These are phyloP conservation scores for Fusarium subtropicale DNA, from an alignment of 2,329 filamentous ascomycete genomes.

Conservation along the genomic window DNA sequence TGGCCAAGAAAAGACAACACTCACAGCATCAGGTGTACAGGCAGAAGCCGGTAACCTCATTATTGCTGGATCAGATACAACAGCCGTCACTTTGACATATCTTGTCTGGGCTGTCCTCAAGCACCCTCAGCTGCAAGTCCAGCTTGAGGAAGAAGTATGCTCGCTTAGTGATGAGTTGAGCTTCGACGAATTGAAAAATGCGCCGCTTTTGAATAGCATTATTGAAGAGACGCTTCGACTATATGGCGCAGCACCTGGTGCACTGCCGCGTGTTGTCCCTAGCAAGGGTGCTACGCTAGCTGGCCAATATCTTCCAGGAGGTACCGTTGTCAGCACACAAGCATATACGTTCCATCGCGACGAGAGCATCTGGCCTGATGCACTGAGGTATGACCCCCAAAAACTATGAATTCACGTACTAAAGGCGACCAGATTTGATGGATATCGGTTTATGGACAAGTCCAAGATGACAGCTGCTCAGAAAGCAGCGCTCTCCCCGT, in stretches of 20 bases:
- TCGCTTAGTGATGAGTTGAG: not conserved
- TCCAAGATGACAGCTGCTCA: not conserved
- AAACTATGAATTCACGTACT: accelerated
- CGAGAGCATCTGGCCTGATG: not conserved
- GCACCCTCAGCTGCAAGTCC: not conserved
- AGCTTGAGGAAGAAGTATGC: conserved; percentile 9
- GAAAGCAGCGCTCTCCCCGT: conserved; percentile 6
- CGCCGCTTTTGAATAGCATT: conserved; percentile 15
- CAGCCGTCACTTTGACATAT: conserved; percentile 26
- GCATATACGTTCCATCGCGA: conserved; percentile 26
- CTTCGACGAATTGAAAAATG: conserved; percentile 1
- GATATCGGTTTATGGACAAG: conserved; percentile 1
- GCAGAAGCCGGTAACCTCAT: conserved; percentile 12
- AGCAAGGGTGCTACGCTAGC: not conserved
- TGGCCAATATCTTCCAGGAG: not conserved
- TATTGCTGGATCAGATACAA: conserved; percentile 25
- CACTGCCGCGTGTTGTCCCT: conserved; percentile 13
- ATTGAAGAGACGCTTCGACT: conserved; percentile 30
- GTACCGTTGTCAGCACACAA: conserved; percentile 20
- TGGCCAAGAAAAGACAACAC: not conserved
- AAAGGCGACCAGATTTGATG: not conserved
- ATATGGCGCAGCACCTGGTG: conserved; percentile 32
- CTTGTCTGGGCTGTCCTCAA: conserved; percentile 29
- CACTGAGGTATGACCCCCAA: not conserved
- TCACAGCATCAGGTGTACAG: not conserved